Base-by-base conservation (phyloP, 371 early-diverging fungal genomes). In the Agmasoma carcini region DNA sequence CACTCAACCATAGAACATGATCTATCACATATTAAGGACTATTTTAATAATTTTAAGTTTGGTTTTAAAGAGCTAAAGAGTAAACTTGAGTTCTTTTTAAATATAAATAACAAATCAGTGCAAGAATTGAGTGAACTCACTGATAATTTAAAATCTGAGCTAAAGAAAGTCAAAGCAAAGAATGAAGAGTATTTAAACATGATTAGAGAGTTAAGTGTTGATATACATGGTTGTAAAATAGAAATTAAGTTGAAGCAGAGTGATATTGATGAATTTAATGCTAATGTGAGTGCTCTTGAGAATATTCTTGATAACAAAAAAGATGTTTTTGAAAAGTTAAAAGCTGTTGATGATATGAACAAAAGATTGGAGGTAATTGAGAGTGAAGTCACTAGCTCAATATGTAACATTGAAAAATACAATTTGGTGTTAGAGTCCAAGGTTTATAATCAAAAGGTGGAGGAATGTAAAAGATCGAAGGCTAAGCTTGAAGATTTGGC, bases 41-140 rank as follows among this genome's bases (percentile, higher is more conserved):
- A 66, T 38, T 67, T 71, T 40, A 59, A 50, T 20, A 66, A 67
- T 47, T 59, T 59, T 23, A 67, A 71, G 44, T 71, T 71, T 52
- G 59, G 50, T 7, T 63, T 56, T 23, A 68, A 55, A 41, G 71
- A 71, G 51, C 52, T 61, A 59, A 22, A 45, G 17, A 60, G 53
- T n/a, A 71, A 71, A 52, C 36, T 55, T 33, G 39, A 51, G 31
- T 66, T 70, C 45, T 46, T 62, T 34, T 44, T 63, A 5, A 63
- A 55, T 22, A 27, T 68, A n/a, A 48, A 51, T 9, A 36, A 34
- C 38, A 37, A 40, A 5, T 31, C 47, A 17, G 31, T 19, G 14
- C 30, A 56, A n/a, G 52, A 59, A 19, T 36, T 26, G 20, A 33
- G 38, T 15, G 31, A 25, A 7, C 45, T 70, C 30, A 15, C 66